phyloP scores from a whole-genome alignment of 345 rosid species.

The Populus nigra region DNA sequence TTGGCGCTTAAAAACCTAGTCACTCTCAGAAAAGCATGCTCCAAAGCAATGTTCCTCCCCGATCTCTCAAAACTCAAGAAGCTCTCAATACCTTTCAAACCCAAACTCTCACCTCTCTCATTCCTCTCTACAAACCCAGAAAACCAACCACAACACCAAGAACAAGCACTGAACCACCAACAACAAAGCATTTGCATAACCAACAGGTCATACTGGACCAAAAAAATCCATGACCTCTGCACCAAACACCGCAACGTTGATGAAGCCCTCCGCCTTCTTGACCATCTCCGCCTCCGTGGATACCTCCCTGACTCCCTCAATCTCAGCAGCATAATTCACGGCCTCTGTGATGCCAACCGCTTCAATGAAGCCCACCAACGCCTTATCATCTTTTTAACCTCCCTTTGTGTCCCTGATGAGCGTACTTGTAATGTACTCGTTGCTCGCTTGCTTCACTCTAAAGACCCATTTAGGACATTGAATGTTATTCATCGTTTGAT shows the following conservation, averaged over 20 bases:
- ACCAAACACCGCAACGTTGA: slow-evolving; percentile 37
- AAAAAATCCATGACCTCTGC: slow-evolving; percentile 56
- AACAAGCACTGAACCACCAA: neutral
- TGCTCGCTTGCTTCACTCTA: slow-evolving; percentile 63
- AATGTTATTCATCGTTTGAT: slow-evolving; percentile 44
- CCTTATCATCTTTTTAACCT: slow-evolving; percentile 40
- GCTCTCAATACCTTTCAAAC: neutral
- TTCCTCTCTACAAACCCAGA: slow-evolving; percentile 1
- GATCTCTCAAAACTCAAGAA: neutral
- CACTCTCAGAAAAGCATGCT: neutral
- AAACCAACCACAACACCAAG: neutral
- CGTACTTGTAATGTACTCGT: slow-evolving; percentile 66
- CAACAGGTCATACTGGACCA: slow-evolving; percentile 53
- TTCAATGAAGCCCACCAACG: slow-evolving; percentile 66
- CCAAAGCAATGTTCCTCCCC: neutral
- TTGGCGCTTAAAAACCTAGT: neutral
- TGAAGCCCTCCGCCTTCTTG: slow-evolving; percentile 50
- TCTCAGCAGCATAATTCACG: slow-evolving; percentile 64
- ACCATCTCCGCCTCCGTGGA: slow-evolving; percentile 48
- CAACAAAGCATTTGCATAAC: slow-evolving; percentile 25
- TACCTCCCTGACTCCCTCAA: slow-evolving; percentile 58
- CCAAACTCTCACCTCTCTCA: neutral
- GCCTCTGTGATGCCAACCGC: slow-evolving; percentile 58
- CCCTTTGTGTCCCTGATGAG: slow-evolving; percentile 60
- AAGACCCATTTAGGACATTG: slow-evolving; percentile 43